phyloP scores from a whole-genome alignment of 257 asterid genomes.

The Leptodermis oblonga region DNA sequence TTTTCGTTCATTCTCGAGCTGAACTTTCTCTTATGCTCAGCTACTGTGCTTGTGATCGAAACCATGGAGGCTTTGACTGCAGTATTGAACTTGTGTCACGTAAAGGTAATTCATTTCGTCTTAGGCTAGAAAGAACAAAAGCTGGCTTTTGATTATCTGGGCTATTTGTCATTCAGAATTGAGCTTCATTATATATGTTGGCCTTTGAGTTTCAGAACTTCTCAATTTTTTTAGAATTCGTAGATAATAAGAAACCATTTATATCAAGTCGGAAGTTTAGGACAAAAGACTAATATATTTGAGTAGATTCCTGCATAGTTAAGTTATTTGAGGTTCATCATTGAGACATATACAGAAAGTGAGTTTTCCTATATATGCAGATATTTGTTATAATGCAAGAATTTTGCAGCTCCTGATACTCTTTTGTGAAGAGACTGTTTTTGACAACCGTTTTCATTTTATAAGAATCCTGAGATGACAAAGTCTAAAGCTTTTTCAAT shows the following conservation, averaged over 20 bases:
- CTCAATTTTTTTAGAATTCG: background rate
- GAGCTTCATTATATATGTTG: background rate
- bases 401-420: background rate
- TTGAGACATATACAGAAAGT: background rate
- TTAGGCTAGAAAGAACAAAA: constrained; percentile 2
- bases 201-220: background rate
- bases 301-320: background rate
- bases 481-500: background rate
- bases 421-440: background rate
- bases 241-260: background rate
- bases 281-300: background rate
- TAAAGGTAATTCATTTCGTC: constrained; percentile 42
- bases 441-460: background rate
- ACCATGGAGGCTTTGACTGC: constrained; percentile 97
- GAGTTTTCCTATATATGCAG: background rate
- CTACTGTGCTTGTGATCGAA: constrained; percentile 76
- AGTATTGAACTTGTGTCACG: constrained; percentile 77
- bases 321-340: background rate
- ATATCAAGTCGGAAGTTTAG: background rate
- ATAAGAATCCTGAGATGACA: background rate
- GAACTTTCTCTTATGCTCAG: constrained; percentile 34
- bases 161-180: background rate
- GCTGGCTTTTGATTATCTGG: background rate
- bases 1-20: constrained; percentile 13
- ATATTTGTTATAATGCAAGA: background rate